Evolutionary conservation across 495 filamentous ascomycete genomes (phyloP).

Genomic region (Aspergillus hancockii): DNA sequence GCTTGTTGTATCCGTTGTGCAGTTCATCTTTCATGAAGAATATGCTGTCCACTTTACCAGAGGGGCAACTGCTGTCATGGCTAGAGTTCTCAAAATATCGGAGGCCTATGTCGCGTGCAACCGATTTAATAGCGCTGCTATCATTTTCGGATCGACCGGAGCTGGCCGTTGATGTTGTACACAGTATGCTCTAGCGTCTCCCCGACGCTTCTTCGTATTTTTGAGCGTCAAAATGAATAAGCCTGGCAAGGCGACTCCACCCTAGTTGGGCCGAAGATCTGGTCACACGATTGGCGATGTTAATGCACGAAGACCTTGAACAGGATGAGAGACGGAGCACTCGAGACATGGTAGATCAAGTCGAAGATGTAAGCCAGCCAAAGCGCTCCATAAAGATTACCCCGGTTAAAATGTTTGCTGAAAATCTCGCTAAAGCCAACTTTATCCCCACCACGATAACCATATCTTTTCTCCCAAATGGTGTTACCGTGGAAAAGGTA

Average conservation of each 20-base stretch:
- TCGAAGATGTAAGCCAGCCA: background rate
- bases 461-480: background rate
- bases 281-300: too few relatives aligned
- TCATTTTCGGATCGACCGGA: background rate
- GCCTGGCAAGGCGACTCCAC: background rate
- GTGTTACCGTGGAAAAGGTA: background rate
- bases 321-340: too few relatives aligned
- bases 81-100: too few relatives aligned
- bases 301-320: too few relatives aligned
- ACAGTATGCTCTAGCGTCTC: background rate
- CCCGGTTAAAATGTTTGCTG: background rate
- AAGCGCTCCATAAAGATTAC: background rate
- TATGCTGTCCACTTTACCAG: too few relatives aligned
- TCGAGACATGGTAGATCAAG: too few relatives aligned
- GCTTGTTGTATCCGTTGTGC: too few relatives aligned
- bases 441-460: background rate
- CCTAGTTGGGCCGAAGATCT: background rate
- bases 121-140: background rate
- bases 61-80: too few relatives aligned
- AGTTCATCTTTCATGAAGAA: too few relatives aligned
- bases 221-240: background rate
- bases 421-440: background rate
- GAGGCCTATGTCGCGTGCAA: too few relatives aligned
- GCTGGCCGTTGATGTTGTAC: background rate
- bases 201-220: constrained; percentile 5